Conservation (phyloP, 1,284 basidiomycete species). For the Boletus albobrunnescens region DNA sequence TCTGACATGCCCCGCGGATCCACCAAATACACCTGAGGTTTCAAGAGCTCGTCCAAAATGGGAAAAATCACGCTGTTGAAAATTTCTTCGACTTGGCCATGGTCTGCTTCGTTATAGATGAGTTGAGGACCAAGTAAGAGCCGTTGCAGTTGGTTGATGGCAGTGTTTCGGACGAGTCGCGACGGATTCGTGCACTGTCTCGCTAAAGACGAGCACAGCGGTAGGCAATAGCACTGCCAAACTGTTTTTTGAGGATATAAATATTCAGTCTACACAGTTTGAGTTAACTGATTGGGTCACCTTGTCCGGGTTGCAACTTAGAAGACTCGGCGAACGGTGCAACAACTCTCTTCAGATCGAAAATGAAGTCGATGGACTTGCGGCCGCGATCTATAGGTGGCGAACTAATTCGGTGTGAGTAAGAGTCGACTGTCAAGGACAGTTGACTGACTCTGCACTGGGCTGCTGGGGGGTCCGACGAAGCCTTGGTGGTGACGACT, state of each 20-base stretch:
- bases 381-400: slow-evolving; percentile 76
- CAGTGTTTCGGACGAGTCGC: slow-evolving; percentile 80
- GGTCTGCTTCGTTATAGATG: slow-evolving; percentile 51
- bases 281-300: slow-evolving; percentile 34
- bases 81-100: slow-evolving; percentile 70
- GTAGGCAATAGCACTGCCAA: slow-evolving; percentile 81
- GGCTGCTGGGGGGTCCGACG: slow-evolving; percentile 51
- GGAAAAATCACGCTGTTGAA: slow-evolving; percentile 93
- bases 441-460: slow-evolving; percentile 45
- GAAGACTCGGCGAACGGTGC: slow-evolving; percentile 50
- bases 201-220: slow-evolving; percentile 73
- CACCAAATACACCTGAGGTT: slow-evolving; percentile 74
- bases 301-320: slow-evolving; percentile 44
- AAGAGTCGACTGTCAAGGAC: background rate
- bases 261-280: background rate
- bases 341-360: slow-evolving; percentile 65
- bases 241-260: slow-evolving; percentile 41
- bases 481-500: slow-evolving; percentile 50
- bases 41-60: slow-evolving; percentile 86
- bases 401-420: slow-evolving; percentile 46
- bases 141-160: slow-evolving; percentile 84
- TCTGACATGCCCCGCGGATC: slow-evolving; percentile 89
- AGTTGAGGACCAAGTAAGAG: slow-evolving; percentile 80
- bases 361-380: slow-evolving; percentile 79
- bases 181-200: slow-evolving; percentile 85